Conservation (phyloP, 495 filamentous ascomycete species). For the Podospora anserina region DNA sequence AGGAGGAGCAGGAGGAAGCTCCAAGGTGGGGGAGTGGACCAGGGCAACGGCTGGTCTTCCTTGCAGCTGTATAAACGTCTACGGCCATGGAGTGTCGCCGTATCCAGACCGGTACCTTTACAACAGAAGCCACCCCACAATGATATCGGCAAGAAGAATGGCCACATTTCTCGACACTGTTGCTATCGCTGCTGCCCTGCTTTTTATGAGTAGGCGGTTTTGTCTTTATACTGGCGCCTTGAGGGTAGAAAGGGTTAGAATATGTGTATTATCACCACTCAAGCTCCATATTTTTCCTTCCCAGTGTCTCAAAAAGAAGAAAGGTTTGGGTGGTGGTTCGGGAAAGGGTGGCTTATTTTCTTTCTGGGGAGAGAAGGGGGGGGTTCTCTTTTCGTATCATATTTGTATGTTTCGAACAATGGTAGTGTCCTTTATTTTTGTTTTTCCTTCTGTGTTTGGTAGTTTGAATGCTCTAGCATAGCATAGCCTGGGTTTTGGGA, state of each 20-base stretch:
- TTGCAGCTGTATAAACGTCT: neutral
- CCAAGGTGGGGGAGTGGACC: neutral
- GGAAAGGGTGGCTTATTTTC: neutral
- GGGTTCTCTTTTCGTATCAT: neutral
- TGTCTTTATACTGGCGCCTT: neutral
- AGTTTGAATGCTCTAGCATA: neutral
- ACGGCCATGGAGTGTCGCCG: neutral
- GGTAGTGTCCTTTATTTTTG: neutral
- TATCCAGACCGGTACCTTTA: neutral
- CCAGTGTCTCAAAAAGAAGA: neutral
- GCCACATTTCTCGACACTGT: neutral
- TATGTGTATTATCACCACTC: neutral
- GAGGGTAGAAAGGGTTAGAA: neutral
- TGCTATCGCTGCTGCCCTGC: neutral
- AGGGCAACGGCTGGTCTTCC: neutral
- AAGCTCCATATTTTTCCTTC: neutral
- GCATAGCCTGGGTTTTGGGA: neutral
- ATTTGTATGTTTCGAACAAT: neutral
- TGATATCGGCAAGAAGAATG: neutral
- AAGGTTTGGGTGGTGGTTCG: neutral
- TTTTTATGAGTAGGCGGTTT: neutral
- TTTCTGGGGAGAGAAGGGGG: neutral
- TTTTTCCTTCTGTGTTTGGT: neutral
- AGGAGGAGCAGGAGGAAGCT: neutral
- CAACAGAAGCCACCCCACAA: neutral